Evolutionary conservation across 805 yeast genomes (phyloP), one percentile per base, ranked within the genome.

Genomic region (Yamadazyma tumulicola): DNA sequence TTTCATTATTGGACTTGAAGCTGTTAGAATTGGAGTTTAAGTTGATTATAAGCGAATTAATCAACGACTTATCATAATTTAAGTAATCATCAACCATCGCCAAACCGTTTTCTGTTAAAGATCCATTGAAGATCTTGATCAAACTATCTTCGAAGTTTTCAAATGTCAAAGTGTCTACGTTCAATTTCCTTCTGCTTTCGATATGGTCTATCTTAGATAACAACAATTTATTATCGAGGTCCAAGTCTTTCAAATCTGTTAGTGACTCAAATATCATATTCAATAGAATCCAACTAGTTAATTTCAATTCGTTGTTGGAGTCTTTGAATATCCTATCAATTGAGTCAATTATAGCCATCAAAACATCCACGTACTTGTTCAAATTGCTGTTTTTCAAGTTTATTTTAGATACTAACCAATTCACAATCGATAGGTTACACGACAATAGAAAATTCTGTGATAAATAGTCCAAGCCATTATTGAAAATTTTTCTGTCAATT

Each of bases 381-480:
- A 45, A 35, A 26, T 34, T 39, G 7, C 35, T 35, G 26, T 40
- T 42, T n/a, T 40, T 37, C 15, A 42, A 27, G 11, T 32, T 33
- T 3, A 51, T 45, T 18, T 46, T 44, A 5, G 38, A 27, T 13
- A 54, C 22, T 19, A 55, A 30, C 69, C 69, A 66, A 31, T 48
- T 55, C 13, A 64, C 49, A 17, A 64, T 55, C 22, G 59, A 57
- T 16, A 57, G 29, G 61, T 59, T 74, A 71, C 82, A 45, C 47
- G 74, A 54, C 1, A 84, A 65, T 44, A 91, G 64, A 43, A 85
- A 84, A 2, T 86, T 83, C 49, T 89, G 96, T 29, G 84, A 66
- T 46, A 91, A 83, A 49, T 89, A 87, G 49, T 89, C 97, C 22
- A 91, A 64, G 0, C 96, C 97, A 37, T 84, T 85, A 31, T 69